These are phyloP conservation scores for Hemisphaericaspora subhashii DNA, from an alignment of 1,139 yeast species.

Conservation along the genomic window DNA sequence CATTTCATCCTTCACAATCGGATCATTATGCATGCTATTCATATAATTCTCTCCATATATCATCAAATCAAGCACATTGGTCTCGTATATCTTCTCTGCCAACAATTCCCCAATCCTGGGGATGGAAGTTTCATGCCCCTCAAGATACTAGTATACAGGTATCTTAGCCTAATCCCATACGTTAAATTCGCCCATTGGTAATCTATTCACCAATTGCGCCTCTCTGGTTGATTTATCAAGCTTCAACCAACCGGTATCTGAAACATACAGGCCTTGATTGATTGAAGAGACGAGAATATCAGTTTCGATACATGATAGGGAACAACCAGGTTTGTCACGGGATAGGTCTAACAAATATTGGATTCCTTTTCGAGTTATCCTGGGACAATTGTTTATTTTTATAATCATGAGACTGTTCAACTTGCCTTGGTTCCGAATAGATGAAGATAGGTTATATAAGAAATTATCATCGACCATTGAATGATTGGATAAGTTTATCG, in stretches of 20 bases:
- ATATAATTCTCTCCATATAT: background rate
- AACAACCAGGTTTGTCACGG: slow-evolving; percentile 10
- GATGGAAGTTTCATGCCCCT: background rate
- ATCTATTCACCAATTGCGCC: slow-evolving; percentile 15
- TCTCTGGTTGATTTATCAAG: slow-evolving; percentile 13
- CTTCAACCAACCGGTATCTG: slow-evolving; percentile 25
- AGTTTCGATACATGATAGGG: slow-evolving; percentile 28
- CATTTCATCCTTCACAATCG: background rate
- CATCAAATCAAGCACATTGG: background rate
- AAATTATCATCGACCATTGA: slow-evolving; percentile 31
- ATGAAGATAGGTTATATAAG: slow-evolving; percentile 24
- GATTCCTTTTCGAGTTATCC: slow-evolving; percentile 23
- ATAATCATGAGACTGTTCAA: slow-evolving; percentile 25
- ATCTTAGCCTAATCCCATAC: no score
- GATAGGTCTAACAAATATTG: slow-evolving; percentile 17
- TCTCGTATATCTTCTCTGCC: background rate
- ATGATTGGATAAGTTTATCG: slow-evolving; percentile 33
- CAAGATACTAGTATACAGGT: no score
- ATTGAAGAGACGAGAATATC: slow-evolving; percentile 5
- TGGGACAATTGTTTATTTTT: slow-evolving; percentile 26
- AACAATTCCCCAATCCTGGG: background rate
- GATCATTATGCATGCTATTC: background rate
- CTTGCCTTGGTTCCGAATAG: slow-evolving; percentile 24
- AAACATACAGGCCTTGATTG: background rate
- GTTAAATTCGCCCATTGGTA: slow-evolving; percentile 36